Percentiles rank a stretch among this genome's conserved stretches.
These are phyloP conservation scores for Magnolia changhungtana DNA, from an alignment of 164 flowering plant species.

Conservation along the genomic window DNA sequence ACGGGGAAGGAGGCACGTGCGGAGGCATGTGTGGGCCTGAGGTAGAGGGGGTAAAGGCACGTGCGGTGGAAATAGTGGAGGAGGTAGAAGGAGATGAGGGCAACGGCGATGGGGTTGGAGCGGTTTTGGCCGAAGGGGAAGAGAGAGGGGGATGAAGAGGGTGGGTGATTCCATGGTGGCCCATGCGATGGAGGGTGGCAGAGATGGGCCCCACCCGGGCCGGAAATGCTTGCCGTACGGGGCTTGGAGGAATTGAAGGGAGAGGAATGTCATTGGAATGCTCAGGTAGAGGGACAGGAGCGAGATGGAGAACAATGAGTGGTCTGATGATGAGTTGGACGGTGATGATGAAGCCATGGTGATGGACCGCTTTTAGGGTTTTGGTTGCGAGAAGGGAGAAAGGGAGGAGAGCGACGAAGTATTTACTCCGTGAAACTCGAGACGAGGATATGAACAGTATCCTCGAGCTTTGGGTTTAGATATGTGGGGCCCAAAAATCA, in stretches of 20 bases:
- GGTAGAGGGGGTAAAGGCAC: constrained; percentile 68
- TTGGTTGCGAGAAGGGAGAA: not conserved
- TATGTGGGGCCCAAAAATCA: too few species aligned
- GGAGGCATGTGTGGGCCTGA: constrained; percentile 12
- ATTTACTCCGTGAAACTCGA: too few species aligned
- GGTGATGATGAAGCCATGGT: not conserved
- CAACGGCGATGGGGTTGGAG: constrained; percentile 40
- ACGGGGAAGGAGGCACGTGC: constrained; percentile 41
- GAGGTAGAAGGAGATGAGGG: constrained; percentile 59
- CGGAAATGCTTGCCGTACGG: constrained; percentile 86
- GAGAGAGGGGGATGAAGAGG: constrained; percentile 60
- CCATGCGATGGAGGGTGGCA: constrained; percentile 72
- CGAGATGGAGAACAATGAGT: constrained; percentile 33
- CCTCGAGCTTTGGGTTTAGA: too few species aligned
- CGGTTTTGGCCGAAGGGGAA: constrained; percentile 56
- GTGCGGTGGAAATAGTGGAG: constrained; percentile 85
- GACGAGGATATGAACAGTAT: too few species aligned
- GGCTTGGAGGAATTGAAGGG: constrained; percentile 60
- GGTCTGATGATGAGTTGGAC: constrained; percentile 19
- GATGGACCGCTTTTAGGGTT: not conserved
- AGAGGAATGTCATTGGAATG: constrained; percentile 48
- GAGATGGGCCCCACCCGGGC: constrained; percentile 73
- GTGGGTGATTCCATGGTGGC: constrained; percentile 88
- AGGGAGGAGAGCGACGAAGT: not conserved
- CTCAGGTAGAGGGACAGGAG: constrained; percentile 44